Evolutionary conservation across 495 filamentous ascomycete genomes (phyloP).

Genomic region (Lophium mytilinum): DNA sequence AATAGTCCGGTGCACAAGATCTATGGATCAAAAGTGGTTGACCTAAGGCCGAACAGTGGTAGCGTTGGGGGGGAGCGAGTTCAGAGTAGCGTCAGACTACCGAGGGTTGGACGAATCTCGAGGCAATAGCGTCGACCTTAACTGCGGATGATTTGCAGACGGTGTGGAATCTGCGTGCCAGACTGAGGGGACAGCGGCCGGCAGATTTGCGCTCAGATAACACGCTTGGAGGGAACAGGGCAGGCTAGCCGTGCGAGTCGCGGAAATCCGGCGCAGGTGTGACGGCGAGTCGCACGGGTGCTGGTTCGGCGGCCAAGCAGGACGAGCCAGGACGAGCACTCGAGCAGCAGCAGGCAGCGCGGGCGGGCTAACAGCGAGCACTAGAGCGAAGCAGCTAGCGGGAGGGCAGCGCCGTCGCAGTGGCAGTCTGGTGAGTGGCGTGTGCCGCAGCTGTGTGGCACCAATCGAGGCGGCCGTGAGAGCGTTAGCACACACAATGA

Average conservation of each 20-base stretch:
- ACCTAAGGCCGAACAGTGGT: no score
- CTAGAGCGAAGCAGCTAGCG: constrained; percentile 17
- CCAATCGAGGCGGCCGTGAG: constrained; percentile 13
- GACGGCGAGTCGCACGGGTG: constrained; percentile 24
- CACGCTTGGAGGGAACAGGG: constrained; percentile 11
- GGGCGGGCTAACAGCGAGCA: constrained; percentile 1
- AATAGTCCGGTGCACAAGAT: no score
- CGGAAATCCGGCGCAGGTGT: constrained; percentile 19
- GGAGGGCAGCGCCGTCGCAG: constrained; percentile 2
- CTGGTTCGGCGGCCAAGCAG: not conserved
- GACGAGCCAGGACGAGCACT: no score
- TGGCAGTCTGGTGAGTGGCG: constrained; percentile 7
- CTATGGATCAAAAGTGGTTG: no score
- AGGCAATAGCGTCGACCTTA: constrained; percentile 30
- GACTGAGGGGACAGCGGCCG: constrained; percentile 24
- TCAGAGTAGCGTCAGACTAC: no score
- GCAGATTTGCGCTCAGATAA: constrained; percentile 25
- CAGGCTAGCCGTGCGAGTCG: constrained; percentile 13
- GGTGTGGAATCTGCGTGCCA: constrained; percentile 17
- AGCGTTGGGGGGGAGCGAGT: no score
- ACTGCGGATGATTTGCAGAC: constrained; percentile 37
- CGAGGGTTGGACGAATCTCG: not conserved
- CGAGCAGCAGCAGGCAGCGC: not conserved
- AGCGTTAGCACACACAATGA: constrained; percentile 21
- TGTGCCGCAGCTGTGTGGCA: constrained; percentile 17